phyloP scores from a whole-genome alignment of 345 rosid genomes.

The Eucalyptus marginata region DNA sequence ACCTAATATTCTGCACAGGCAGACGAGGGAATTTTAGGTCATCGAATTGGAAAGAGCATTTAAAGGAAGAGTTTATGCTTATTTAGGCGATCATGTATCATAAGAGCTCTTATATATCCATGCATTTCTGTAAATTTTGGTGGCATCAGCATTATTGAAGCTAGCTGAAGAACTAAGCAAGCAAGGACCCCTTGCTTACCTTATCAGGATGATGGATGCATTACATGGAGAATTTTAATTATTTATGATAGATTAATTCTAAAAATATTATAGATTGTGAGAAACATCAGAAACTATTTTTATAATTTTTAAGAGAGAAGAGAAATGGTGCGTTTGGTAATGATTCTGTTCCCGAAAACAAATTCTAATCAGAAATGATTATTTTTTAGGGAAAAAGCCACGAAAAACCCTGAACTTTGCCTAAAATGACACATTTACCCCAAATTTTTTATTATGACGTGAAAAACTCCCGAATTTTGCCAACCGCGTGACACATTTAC shows the following conservation, averaged over 20 bases:
- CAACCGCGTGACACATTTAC: no score
- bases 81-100: constrained; percentile 29
- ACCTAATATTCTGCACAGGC: not conserved
- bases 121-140: not conserved
- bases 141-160: not conserved
- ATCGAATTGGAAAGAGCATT: constrained; percentile 49
- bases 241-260: not conserved
- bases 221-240: no score
- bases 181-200: not conserved
- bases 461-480: no score
- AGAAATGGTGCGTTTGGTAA: not conserved
- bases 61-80: constrained; percentile 40
- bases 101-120: not conserved
- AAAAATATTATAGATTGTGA: not conserved
- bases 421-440: no score
- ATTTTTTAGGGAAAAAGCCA: no score
- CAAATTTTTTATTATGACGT: no score
- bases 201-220: not conserved
- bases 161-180: not conserved
- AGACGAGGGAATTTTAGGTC: constrained; percentile 47
- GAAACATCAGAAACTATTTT: not conserved
- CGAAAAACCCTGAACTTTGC: no score
- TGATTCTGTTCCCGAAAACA: no score
- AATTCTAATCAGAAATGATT: no score
- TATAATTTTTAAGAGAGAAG: not conserved